phyloP scores from a whole-genome alignment of 345 rosid species.

The Citrus glauca region DNA sequence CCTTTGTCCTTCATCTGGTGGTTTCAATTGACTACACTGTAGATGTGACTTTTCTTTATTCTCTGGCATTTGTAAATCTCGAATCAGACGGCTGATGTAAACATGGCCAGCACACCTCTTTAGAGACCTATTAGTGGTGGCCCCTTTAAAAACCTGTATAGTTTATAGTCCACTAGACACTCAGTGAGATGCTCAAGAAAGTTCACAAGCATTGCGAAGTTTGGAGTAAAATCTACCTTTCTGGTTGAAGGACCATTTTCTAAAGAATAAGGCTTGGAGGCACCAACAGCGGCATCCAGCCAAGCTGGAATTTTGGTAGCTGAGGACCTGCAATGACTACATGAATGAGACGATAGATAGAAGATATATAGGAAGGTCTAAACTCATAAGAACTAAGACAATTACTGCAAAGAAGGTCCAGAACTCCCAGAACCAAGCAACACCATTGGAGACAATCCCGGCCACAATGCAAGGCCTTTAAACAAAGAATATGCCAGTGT shows the following conservation, averaged over 20 bases:
- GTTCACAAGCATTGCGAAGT: not conserved
- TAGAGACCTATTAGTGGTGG: slow-evolving; percentile 29
- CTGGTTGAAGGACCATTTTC: slow-evolving; percentile 27
- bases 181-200: slow-evolving; percentile 7
- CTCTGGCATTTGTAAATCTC: slow-evolving; percentile 29
- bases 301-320: slow-evolving; percentile 49
- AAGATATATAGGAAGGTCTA: not conserved
- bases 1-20: slow-evolving; percentile 29
- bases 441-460: slow-evolving; percentile 42
- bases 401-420: slow-evolving; percentile 39
- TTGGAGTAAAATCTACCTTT: slow-evolving; percentile 28
- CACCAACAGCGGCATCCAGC: slow-evolving; percentile 44
- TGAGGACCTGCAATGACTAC: slow-evolving; percentile 33
- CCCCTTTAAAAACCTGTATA: slow-evolving; percentile 31
- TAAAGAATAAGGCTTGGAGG: slow-evolving; percentile 27
- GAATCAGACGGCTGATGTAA: slow-evolving; percentile 59
- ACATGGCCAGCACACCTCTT: slow-evolving; percentile 65
- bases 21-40: slow-evolving; percentile 26
- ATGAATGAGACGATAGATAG: slow-evolving; percentile 8
- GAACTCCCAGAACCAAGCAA: slow-evolving; percentile 23
- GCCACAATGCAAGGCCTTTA: slow-evolving; percentile 54
- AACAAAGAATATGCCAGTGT: not conserved
- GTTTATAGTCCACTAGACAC: slow-evolving; percentile 6
- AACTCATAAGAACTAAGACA: slow-evolving; percentile 4
- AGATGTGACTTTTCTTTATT: slow-evolving; percentile 28